Conservation (phyloP, 148 eudicot species). For the Mesembryanthemum crystallinum region DNA sequence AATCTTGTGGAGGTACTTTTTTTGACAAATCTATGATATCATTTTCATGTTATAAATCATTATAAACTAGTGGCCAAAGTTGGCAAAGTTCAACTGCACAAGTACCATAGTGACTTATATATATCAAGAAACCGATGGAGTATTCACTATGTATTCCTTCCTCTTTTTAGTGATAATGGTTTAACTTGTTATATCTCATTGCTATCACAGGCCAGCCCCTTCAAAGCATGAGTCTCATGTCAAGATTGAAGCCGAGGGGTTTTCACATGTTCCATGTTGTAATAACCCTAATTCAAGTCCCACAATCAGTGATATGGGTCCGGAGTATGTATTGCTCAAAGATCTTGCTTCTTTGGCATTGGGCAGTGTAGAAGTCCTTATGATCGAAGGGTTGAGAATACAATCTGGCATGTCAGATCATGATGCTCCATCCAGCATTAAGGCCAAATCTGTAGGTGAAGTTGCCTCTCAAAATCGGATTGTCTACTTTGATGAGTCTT, state of each 20-base stretch:
- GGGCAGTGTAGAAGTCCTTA: conserved; percentile 74
- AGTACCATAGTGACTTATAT: too few species aligned
- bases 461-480: conserved; percentile 45
- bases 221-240: conserved; percentile 32
- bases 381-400: conserved; percentile 82
- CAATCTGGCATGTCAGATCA: conserved; percentile 76
- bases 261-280: conserved; percentile 25
- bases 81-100: too few species aligned
- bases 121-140: too few species aligned
- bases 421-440: conserved; percentile 66
- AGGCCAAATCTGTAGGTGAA: conserved; percentile 44
- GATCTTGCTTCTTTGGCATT: conserved; percentile 71
- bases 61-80: too few species aligned
- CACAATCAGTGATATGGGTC: conserved; percentile 18
- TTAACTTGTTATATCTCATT: conserved; percentile 13
- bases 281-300: conserved; percentile 29
- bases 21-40: too few species aligned
- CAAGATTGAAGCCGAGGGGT: conserved; percentile 21
- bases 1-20: too few species aligned
- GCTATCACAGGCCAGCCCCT: conserved; percentile 46
- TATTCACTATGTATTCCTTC: not conserved
- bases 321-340: conserved; percentile 52
- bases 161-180: conserved; percentile 7
- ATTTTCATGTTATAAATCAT: too few species aligned
- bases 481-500: conserved; percentile 11